Evolutionary conservation across 2,329 filamentous ascomycete genomes (phyloP), one percentile per base, ranked within the genome.

Genomic region (Pyrenophora tritici-repentis): DNA sequence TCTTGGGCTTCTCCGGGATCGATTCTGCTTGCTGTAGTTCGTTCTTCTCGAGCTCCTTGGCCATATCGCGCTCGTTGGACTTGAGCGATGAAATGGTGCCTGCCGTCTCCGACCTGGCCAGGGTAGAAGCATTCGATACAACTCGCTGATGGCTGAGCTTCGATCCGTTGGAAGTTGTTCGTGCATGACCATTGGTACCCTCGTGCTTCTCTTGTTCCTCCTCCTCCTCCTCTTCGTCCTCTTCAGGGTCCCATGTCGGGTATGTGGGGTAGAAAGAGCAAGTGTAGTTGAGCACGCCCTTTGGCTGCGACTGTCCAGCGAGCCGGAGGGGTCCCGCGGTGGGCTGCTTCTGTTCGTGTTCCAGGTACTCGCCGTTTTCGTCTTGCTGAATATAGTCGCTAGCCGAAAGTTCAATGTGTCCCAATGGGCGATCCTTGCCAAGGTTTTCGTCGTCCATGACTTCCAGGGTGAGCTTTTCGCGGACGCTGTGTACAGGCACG

Each of bases 371-470:
- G 50, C 91, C 94, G 59, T 83, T 84, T 29, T 92, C 88, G 41
- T 84, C 86, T 70, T 96, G 86, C 4, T 78, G 76, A 56, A 97
- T 83, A 70, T 90, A 97, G 56, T 97, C 90, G 14, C 86, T 80
- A 7, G 88, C 86, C 44, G 83, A 80, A 20, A 97, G 75, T 61
- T 97, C 92, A 14, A 94, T 77, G 47, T 88, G 81, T 44, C 94
- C 94, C 29, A 99, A 82, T 35, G 89, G 89, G 49, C 94, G 88
- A 73, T 99, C 94, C 71, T 91, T 94, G 65, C 90, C 90, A 67
- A 97, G 82, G 62, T 86, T 92, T 75, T 99, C 94, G 55, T 94
- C 86, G 65, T 99, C 94, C 93, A 99, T 96, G 59, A 97, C 91
- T 73, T 99, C 94, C 14, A 99, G 77, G 1, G 86, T 86, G 24